Base-by-base conservation (phyloP, 805 yeast species). In the Metschnikowia kofuensis region DNA sequence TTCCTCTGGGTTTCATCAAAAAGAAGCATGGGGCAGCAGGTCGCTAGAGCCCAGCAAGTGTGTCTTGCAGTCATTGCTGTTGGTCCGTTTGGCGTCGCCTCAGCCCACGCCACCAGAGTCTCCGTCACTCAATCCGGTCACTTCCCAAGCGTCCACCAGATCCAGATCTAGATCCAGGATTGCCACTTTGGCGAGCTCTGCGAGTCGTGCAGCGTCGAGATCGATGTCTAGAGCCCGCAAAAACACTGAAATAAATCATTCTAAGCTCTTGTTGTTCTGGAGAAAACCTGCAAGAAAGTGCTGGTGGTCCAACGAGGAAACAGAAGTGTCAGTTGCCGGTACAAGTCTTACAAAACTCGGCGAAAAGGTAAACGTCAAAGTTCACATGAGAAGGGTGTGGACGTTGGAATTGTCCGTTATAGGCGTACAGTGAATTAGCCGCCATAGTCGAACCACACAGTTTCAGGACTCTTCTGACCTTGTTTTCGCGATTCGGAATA, bases 211-310 rank as follows among this genome's bases (percentile, higher is more conserved):
- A 1, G 81, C 80, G 1, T 73, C 84, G 6, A 68, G 84, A 45
- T 83, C 89, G 1, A 72, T 81, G 32, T 80, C 85, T 6, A 71
- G 80, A 51, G 74, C 82, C 11, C 60, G 53, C 56, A 69, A 56
- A 59, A 67, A 49, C 63, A 68, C 51, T 54, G 81, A 75, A 62
- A 67, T 57, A 26, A 71, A 65, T 56, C 73, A 70, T 40, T 69
- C 73, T 5, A 94, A 94, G 66, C 76, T 94, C 44, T 74, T 94
- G 35, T 70, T 94, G 45, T 94, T 94, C 63, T 94, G 99, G 98
- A 79, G 96, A 54, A 94, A 94, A 64, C 99, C 99, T 0, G 99
- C 99, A 2, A 79, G 98, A 62, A 94, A 94, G 64, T 94, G 99
- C 70, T 94, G 99, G 99, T 94, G 99, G 99, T 78, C 88, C 7